Evolutionary conservation across 345 rosid genomes (phyloP), one percentile per base, ranked within the genome.

Genomic region (Gossypium bickii): DNA sequence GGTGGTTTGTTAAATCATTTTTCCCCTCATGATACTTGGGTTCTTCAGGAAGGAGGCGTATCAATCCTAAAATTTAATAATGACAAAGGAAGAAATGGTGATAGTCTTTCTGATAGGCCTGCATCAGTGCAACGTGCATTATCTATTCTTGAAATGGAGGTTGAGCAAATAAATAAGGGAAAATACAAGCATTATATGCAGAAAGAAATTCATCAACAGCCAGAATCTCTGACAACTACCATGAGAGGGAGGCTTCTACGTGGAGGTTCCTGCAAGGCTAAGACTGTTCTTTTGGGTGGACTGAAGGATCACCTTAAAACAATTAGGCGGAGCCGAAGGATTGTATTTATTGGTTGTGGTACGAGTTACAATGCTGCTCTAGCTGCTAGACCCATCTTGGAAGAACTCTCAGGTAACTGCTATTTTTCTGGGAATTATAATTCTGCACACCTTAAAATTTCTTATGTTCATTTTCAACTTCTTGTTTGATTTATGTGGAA

Each of bases 141-240:
- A 68, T 94, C 98, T 52, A 82, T 89, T 82, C 87, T 94, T 65
- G 92, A 94, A 78, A 89, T 92, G 98, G 98, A 94, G 82, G 98
- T 94, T 76, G 98, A 94, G 82, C 98, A 94, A 83, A 94, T 94
- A 80, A 89, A 89, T 83, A 94, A 91, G 81, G 98, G 98, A 60
- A 84, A 77, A 17, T 94, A 89, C 61, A 95, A 94, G 75, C 95
- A 94, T 64, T 94, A 94, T 78, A 94, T 94, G 98, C 96, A 90
- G 86, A 94, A 94, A 82, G 98, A 94, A 87, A 94, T 94, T 80
- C 98, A 94, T 60, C 98, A 94, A 77, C 98, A 94, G 78, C 97
- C 98, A 5, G 98, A 94, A 81, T 94, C 98, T 78, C 77, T 94
- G 34, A 94, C 88, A 20, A 94, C 98, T 76, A 91, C 98, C 15